phyloP scores from a whole-genome alignment of 164 flowering plant genomes.

The grape (Vitis vinifera) region ASM3070453v1 NC_081809.1:3465001-3465500 shows the following conservation, averaged over 20 bases:
- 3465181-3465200: constrained; percentile 29
- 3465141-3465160: constrained; percentile 17
- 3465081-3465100: background rate
- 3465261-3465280: constrained; percentile 7
- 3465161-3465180: constrained; percentile 29
- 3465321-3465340: constrained; percentile 13
- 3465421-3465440: constrained; percentile 68
- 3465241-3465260: constrained; percentile 12
- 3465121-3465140: constrained; percentile 8
- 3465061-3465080: background rate
- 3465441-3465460: constrained; percentile 76
- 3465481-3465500: constrained; percentile 40
- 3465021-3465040: constrained; percentile 10
- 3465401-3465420: constrained; percentile 63
- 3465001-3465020: constrained; percentile 2
- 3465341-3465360: constrained; percentile 21
- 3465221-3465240: constrained; percentile 22
- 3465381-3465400: constrained; percentile 49
- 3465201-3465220: constrained; percentile 42
- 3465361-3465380: constrained; percentile 23
- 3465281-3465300: constrained; percentile 3
- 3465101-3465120: constrained; percentile 7
- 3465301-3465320: constrained; percentile 11
- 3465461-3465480: constrained; percentile 42
- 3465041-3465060: background rate